Conservation (phyloP, 805 yeast genomes). For the Jamesozyma rosinii region DNA sequence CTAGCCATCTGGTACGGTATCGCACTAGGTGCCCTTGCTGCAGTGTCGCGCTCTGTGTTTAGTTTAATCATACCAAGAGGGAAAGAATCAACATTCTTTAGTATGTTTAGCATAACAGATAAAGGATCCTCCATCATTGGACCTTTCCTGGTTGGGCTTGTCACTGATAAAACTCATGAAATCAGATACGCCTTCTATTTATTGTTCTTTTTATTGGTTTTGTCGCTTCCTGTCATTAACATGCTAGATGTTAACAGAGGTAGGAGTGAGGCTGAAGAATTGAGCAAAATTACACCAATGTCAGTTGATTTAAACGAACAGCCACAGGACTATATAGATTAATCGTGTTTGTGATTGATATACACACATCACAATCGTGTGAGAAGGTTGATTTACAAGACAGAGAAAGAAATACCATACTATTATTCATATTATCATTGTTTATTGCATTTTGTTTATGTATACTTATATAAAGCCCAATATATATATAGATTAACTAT, state of each 20-base stretch:
- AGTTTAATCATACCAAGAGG: constrained; percentile 65
- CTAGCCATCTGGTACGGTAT: constrained; percentile 70
- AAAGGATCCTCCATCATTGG: constrained; percentile 73
- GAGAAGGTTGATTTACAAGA: too few species aligned
- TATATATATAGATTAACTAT: not conserved
- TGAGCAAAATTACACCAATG: constrained; percentile 17
- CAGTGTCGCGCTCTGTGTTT: constrained; percentile 59
- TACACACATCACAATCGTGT: too few species aligned
- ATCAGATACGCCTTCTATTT: constrained; percentile 66
- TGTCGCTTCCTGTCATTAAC: constrained; percentile 50
- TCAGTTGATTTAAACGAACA: not conserved
- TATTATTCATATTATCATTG: not conserved
- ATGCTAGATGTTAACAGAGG: constrained; percentile 56
- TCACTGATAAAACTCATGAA: constrained; percentile 65
- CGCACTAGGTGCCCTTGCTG: constrained; percentile 63
- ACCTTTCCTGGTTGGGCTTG: constrained; percentile 60
- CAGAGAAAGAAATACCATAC: too few species aligned
- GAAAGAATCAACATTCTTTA: constrained; percentile 65
- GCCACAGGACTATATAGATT: too few species aligned
- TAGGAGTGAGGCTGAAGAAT: constrained; percentile 40
- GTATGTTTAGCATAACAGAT: constrained; percentile 68
- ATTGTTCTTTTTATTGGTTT: constrained; percentile 42
- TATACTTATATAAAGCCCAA: not conserved
- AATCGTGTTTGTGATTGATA: too few species aligned
- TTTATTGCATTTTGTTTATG: not conserved